A percentile compares a stretch with the other conserved stretches of the same genome.
phyloP scores from a whole-genome alignment of 139 green algal genomes.

The Trebouxia sp. region DNA sequence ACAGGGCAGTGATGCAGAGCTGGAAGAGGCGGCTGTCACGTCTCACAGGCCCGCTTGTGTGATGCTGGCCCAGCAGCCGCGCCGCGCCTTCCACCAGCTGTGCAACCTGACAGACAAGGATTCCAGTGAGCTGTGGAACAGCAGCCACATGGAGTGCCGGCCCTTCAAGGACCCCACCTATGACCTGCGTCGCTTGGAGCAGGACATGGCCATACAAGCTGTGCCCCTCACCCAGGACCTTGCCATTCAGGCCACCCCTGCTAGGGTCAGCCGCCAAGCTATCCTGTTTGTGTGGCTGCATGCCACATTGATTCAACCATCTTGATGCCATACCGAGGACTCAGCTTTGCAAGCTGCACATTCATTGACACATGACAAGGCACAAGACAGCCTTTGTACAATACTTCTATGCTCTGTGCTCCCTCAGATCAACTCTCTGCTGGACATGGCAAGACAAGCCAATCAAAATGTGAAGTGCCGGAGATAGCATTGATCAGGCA shows the following conservation, averaged over 20 bases:
- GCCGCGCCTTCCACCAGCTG: slow-evolving; percentile 56
- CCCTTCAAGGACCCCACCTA: slow-evolving; percentile 80
- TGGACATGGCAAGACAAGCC: too few relatives aligned
- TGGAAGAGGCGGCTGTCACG: slow-evolving; percentile 52
- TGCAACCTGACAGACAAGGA: slow-evolving; percentile 69
- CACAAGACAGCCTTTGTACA: too few relatives aligned
- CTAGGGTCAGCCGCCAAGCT: background rate
- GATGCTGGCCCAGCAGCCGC: slow-evolving; percentile 49
- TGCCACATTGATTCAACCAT: too few relatives aligned
- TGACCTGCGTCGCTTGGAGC: slow-evolving; percentile 56
- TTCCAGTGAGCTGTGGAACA: slow-evolving; percentile 77
- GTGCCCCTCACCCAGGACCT: slow-evolving; percentile 18
- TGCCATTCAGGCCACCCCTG: slow-evolving; percentile 11
- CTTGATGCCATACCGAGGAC: too few relatives aligned
- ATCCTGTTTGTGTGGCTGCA: background rate
- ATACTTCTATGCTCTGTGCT: too few relatives aligned
- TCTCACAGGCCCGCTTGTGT: slow-evolving; percentile 39
- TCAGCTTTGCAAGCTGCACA: background rate
- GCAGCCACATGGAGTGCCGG: slow-evolving; percentile 66
- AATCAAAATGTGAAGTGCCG: too few relatives aligned
- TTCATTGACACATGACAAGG: too few relatives aligned
- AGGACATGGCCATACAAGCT: slow-evolving; percentile 63
- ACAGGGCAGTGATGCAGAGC: slow-evolving; percentile 51
- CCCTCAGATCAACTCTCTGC: too few relatives aligned
- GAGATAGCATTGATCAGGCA: too few relatives aligned